Conservation (phyloP, 345 rosid species). For the Eucalyptus virginea region DNA sequence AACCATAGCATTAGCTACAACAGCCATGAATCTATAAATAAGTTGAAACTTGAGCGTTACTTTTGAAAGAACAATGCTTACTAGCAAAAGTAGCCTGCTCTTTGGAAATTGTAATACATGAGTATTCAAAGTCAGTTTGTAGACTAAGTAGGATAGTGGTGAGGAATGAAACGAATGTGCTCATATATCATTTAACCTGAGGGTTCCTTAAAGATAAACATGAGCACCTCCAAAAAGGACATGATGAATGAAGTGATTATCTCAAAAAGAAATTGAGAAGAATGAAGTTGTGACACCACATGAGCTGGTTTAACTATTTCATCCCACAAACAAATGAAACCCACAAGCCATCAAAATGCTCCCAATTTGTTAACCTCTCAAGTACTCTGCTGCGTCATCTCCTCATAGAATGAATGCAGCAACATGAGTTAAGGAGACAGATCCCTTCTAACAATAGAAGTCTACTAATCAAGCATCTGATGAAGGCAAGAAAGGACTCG, state of each 20-base stretch:
- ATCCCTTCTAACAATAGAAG: neutral
- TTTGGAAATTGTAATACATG: neutral
- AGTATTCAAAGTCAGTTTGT: neutral
- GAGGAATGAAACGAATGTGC: neutral
- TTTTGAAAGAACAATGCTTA: neutral
- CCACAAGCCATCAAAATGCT: neutral
- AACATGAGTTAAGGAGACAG: neutral
- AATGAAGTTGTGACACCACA: neutral
- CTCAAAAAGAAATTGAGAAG: neutral
- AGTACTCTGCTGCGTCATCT: neutral
- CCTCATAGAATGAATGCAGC: neutral
- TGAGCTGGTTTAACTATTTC: neutral
- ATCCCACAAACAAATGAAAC: neutral
- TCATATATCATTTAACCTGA: neutral
- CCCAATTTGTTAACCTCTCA: neutral
- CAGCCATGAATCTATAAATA: neutral
- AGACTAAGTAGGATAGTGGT: neutral
- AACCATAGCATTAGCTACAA: conserved; percentile 84
- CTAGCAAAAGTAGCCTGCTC: neutral
- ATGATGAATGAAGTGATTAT: neutral
- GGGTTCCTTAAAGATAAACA: neutral
- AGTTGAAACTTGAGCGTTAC: neutral
- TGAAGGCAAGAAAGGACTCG: neutral
- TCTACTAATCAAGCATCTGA: neutral
- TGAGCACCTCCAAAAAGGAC: neutral